Percentiles rank a stretch among this genome's conserved stretches.
These are phyloP conservation scores for Scheffersomyces quercinus DNA, from an alignment of 1,139 yeast genomes.

Conservation along the genomic window DNA sequence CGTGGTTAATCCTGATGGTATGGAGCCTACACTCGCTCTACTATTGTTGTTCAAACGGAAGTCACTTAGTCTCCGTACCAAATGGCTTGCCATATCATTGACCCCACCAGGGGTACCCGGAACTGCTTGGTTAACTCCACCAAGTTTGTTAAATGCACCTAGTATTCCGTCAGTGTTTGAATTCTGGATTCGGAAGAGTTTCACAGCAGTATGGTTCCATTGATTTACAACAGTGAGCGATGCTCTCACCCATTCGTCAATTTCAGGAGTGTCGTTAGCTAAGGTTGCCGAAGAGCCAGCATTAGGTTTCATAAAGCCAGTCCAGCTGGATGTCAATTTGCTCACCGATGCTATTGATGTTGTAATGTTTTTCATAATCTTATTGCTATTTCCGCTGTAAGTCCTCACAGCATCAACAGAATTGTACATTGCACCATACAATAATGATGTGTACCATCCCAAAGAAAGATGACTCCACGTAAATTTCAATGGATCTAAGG, in stretches of 20 bases:
- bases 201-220: conserved; percentile 68
- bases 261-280: conserved; percentile 6
- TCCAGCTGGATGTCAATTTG: conserved; percentile 47
- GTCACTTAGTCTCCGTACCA: conserved; percentile 51
- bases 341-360: conserved; percentile 46
- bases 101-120: conserved; percentile 44
- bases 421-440: conserved; percentile 67
- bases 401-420: conserved; percentile 30
- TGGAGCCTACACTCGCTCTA: conserved; percentile 25
- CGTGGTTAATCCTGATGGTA: conserved; percentile 22
- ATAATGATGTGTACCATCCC: conserved; percentile 74
- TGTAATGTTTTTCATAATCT: conserved; percentile 36
- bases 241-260: conserved; percentile 23
- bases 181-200: conserved; percentile 57
- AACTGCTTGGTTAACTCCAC: conserved; percentile 19
- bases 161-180: conserved; percentile 23
- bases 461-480: conserved; percentile 63
- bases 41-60: conserved; percentile 30
- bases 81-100: conserved; percentile 52
- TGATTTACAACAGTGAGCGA: conserved; percentile 38
- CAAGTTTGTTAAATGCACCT: conserved; percentile 36
- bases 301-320: conserved; percentile 22
- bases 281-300: not conserved
- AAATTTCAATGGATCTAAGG: conserved; percentile 53
- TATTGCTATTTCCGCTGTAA: conserved; percentile 26